These are phyloP conservation scores for Ensete glaucum DNA, from an alignment of 176 grass and related monocot genomes.

Conservation along the genomic window DNA sequence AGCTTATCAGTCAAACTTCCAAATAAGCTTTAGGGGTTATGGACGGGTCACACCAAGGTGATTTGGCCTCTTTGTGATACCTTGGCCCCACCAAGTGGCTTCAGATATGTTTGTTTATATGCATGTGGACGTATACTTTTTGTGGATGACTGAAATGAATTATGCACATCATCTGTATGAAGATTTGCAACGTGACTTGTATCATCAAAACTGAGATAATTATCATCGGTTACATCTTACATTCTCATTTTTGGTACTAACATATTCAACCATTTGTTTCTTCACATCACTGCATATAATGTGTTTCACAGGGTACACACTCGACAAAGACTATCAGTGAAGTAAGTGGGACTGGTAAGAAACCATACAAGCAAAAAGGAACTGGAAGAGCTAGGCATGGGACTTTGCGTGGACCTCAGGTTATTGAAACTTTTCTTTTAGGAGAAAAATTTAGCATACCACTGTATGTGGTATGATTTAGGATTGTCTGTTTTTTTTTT, in stretches of 20 bases:
- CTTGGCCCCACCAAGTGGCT: no score
- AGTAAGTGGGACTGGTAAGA: constrained; percentile 83
- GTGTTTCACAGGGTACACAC: constrained; percentile 56
- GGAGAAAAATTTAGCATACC: no score
- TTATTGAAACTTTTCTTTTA: constrained; percentile 16
- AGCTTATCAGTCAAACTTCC: no score
- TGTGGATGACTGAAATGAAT: no score
- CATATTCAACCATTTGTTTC: background rate
- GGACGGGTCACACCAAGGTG: no score
- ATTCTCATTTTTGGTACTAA: background rate
- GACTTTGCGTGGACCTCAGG: constrained; percentile 68
- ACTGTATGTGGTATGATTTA: background rate
- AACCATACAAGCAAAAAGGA: constrained; percentile 77
- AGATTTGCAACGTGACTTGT: background rate
- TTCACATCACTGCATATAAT: constrained; percentile 2
- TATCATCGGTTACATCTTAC: background rate
- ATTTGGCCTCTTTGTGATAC: no score
- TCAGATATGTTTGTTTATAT: no score
- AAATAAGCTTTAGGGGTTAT: no score
- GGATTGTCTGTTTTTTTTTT: background rate
- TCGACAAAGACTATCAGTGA: constrained; percentile 83
- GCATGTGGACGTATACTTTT: no score
- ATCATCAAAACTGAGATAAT: background rate
- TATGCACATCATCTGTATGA: no score
- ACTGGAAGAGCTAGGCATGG: constrained; percentile 80